Base-by-base conservation (phyloP, 208 protist species). In the Trypanosoma avium region DNA sequence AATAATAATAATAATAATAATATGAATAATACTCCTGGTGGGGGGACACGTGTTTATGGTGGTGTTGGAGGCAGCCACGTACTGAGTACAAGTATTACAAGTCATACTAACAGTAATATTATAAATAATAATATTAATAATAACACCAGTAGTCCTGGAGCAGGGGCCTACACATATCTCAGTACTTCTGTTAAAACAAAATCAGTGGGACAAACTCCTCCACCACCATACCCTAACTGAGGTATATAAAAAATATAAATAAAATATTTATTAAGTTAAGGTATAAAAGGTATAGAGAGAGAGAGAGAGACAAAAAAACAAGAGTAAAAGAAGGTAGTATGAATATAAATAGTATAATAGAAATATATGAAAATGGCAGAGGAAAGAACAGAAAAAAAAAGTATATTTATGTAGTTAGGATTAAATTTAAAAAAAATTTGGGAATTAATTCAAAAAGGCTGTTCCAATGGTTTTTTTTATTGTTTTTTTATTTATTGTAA, bases 141-240 rank as follows among this genome's bases (percentile, higher is more conserved):
- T 52, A 26, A 45, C 38, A 21, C 21, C 21, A 21, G 43, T 24
- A 26, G 30, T 5, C 17, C 32, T 21, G 38, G 45, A 15, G 55
- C 47, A 15, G 60, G 58, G 12, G 35, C 57, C 19, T 79, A 81
- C 49, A 74, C 68, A 21, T 67, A 58, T 24, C 55, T 60, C 17
- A 69, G 50, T 42, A 61, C 56, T 0, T 61, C 52, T 15, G 53
- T 74, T 5, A 65, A 70, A 38, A 54, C 70, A 24, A 47, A 38
- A 33, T 7, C 53, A 21, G 19, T 43, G 0, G 42, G 38, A 0
- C 49, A 65, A 22, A 54, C 36, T 26, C 66, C 33, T 40, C 66
- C 66, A 15, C 66, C 66, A n/a, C 66, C 66, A 26, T 72, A 72
- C 21, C 58, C 59, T 9, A 19, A 21, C 2, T 62, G 26, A 32